phyloP scores from a whole-genome alignment of 2,329 filamentous ascomycete genomes.

The Aureobasidium sp. region DNA sequence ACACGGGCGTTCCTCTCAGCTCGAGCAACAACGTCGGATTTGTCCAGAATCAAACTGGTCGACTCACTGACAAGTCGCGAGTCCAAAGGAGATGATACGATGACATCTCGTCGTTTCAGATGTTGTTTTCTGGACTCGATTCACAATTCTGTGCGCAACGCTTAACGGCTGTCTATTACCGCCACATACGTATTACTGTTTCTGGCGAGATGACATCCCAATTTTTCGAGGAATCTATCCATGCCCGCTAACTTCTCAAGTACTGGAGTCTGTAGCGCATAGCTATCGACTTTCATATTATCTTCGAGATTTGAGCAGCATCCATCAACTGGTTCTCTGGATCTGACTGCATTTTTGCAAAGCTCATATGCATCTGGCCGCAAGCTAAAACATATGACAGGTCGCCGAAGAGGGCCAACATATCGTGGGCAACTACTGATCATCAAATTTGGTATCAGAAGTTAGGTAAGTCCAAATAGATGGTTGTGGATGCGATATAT shows the following conservation, averaged over 20 bases:
- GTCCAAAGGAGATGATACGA: background rate
- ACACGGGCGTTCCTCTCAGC: background rate
- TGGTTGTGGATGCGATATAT: too few species aligned
- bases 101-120: background rate
- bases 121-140: background rate
- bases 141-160: background rate
- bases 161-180: background rate
- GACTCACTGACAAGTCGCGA: background rate
- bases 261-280: background rate
- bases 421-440: background rate
- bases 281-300: background rate
- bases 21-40: too few species aligned
- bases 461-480: too few species aligned
- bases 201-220: background rate
- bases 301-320: background rate
- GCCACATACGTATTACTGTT: background rate
- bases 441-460: background rate
- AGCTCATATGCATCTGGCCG: too few species aligned
- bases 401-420: background rate
- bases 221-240: background rate
- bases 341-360: too few species aligned
- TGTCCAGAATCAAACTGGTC: background rate
- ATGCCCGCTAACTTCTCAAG: background rate
- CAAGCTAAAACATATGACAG: too few species aligned
- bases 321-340: background rate